These are phyloP conservation scores for Hevea brasiliensis DNA, from an alignment of 345 rosid species.

Conservation along the genomic window DNA sequence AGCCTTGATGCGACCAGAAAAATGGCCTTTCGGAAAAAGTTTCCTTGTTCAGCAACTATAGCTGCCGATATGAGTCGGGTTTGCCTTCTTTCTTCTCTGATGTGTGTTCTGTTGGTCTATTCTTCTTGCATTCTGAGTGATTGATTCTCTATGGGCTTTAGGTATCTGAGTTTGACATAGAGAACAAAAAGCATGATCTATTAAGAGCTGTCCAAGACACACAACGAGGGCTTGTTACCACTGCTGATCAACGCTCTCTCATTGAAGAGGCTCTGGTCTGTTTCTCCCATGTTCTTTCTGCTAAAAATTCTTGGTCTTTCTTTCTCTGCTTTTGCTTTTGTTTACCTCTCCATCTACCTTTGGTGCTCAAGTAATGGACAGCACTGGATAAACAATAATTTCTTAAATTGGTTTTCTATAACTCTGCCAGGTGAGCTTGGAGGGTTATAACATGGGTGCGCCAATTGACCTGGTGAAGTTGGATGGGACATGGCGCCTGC, in stretches of 20 bases:
- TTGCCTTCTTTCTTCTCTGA: constrained; percentile 20
- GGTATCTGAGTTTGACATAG: constrained; percentile 60
- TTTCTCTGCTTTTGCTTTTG: neutral
- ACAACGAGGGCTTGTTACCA: constrained; percentile 55
- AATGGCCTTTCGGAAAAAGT: constrained; percentile 24
- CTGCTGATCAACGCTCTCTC: constrained; percentile 68
- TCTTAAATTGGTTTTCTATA: constrained; percentile 7
- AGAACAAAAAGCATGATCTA: constrained; percentile 63
- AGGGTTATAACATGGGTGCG: constrained; percentile 63
- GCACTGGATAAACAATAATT: neutral
- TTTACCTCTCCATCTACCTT: neutral
- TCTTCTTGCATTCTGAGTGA: neutral
- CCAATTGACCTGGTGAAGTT: constrained; percentile 60
- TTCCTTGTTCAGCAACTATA: constrained; percentile 43
- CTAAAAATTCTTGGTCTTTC: neutral
- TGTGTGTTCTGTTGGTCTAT: neutral
- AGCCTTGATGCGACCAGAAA: constrained; percentile 23
- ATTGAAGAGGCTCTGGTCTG: constrained; percentile 86
- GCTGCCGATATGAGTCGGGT: constrained; percentile 44
- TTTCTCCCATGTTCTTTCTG: constrained; percentile 5
- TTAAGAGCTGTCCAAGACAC: constrained; percentile 74
- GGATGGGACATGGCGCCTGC: constrained; percentile 97
- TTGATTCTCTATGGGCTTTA: constrained; percentile 30
- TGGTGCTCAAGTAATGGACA: neutral
- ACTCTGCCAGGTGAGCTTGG: constrained; percentile 61